Evolutionary conservation across 2,329 filamentous ascomycete species (phyloP).

Genomic region (Penicillium griseofulvum): DNA sequence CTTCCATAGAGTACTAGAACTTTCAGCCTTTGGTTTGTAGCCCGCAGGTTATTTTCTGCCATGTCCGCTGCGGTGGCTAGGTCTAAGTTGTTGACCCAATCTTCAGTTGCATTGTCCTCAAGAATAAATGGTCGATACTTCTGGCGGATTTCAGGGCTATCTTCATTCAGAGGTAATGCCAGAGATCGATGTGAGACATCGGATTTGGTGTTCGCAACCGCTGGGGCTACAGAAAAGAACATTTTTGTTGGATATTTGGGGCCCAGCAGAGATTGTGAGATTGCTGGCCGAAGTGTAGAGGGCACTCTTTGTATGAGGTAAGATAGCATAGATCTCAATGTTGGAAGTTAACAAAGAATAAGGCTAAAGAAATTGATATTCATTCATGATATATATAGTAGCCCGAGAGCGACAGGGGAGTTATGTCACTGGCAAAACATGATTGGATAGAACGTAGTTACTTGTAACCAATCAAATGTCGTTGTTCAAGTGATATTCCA

Average conservation of each 20-base stretch:
- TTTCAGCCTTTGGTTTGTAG: slow-evolving; percentile 47
- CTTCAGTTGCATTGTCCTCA: slow-evolving; percentile 36
- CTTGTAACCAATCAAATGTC: background rate
- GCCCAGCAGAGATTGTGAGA: background rate
- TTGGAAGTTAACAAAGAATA: background rate
- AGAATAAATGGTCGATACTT: slow-evolving; percentile 60
- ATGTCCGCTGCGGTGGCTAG: slow-evolving; percentile 53
- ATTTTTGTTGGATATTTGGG: slow-evolving; percentile 1
- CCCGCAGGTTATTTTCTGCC: slow-evolving; percentile 48
- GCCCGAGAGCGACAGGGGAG: background rate
- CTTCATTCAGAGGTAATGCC: slow-evolving; percentile 47
- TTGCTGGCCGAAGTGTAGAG: background rate
- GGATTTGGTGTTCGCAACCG: background rate
- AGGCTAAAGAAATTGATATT: background rate
- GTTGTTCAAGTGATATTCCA: too few relatives aligned
- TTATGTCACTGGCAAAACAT: background rate
- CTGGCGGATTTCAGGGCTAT: slow-evolving; percentile 47
- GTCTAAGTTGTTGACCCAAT: slow-evolving; percentile 60
- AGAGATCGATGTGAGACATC: slow-evolving; percentile 33
- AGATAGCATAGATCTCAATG: background rate
- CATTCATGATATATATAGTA: background rate
- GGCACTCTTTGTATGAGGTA: background rate
- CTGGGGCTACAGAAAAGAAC: slow-evolving; percentile 1
- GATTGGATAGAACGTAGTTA: background rate
- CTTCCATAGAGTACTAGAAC: slow-evolving; percentile 63